Evolutionary conservation across 164 flowering plant genomes (phyloP).

Genomic region (Sedum album): DNA sequence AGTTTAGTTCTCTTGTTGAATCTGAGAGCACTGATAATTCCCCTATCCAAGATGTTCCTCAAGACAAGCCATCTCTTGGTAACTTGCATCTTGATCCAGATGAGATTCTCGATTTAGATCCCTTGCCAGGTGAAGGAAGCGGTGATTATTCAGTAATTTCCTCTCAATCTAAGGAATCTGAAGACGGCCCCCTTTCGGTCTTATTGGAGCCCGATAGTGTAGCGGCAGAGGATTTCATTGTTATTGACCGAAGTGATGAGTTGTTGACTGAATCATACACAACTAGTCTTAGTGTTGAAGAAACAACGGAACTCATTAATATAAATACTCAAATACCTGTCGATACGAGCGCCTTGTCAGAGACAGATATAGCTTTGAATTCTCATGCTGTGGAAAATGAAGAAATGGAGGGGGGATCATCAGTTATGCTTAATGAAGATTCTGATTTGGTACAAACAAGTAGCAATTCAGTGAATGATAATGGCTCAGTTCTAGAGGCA

Average conservation of each 20-base stretch:
- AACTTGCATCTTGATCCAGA: constrained; percentile 25
- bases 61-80: constrained; percentile 22
- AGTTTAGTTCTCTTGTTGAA: constrained; percentile 20
- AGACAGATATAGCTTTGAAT: constrained; percentile 23
- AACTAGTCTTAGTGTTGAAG: background rate
- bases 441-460: constrained; percentile 15
- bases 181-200: constrained; percentile 16
- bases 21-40: constrained; percentile 19
- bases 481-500: constrained; percentile 20
- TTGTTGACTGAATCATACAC: background rate
- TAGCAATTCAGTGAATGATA: constrained; percentile 24
- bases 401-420: constrained; percentile 16
- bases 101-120: constrained; percentile 14
- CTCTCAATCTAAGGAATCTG: constrained; percentile 21
- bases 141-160: constrained; percentile 19
- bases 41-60: constrained; percentile 29
- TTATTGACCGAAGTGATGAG: constrained; percentile 10
- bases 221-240: constrained; percentile 19
- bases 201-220: constrained; percentile 20
- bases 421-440: constrained; percentile 22
- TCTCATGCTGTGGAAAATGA: constrained; percentile 17
- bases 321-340: constrained; percentile 3
- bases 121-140: constrained; percentile 20
- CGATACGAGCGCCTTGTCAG: constrained; percentile 21
- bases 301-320: constrained; percentile 18